Evolutionary conservation across 208 protist genomes (phyloP).

Genomic region (Naegleria fowleri): DNA sequence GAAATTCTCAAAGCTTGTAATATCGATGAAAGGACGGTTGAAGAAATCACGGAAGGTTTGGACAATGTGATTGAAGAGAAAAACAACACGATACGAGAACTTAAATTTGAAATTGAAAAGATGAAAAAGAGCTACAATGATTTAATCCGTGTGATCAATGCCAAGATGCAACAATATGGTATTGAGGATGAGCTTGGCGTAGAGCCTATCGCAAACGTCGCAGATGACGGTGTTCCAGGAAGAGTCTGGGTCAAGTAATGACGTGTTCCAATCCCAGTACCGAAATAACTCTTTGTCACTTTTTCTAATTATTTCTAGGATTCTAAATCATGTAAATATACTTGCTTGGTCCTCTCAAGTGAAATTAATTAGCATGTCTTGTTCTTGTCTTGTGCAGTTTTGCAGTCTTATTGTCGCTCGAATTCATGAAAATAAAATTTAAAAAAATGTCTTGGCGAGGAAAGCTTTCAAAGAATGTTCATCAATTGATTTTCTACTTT

Average conservation of each 20-base stretch:
- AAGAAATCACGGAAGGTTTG: slow-evolving; percentile 71
- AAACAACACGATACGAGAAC: slow-evolving; percentile 86
- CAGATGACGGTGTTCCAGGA: not conserved
- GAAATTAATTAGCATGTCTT: too few species aligned
- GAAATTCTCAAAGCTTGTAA: slow-evolving; percentile 60
- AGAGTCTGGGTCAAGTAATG: not conserved
- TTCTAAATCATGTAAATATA: too few species aligned
- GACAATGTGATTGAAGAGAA: slow-evolving; percentile 79
- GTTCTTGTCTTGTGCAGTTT: too few species aligned
- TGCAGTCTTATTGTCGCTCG: too few species aligned
- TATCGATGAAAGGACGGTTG: slow-evolving; percentile 74
- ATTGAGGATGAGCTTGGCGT: not conserved
- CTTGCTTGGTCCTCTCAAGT: too few species aligned
- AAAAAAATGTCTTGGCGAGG: slow-evolving; percentile 1
- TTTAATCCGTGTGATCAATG: not conserved
- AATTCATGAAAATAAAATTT: too few species aligned
- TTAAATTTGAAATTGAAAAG: slow-evolving; percentile 83
- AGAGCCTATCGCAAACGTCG: not conserved
- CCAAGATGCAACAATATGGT: slow-evolving; percentile 25
- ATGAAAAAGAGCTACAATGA: slow-evolving; percentile 21
- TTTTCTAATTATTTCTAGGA: too few species aligned
- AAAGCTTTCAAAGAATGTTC: not conserved
- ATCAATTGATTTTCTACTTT: not conserved
- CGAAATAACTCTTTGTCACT: too few species aligned
- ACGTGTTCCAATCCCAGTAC: too few species aligned